A percentile compares a stretch with the other conserved stretches of the same genome.
These are phyloP conservation scores for Diplocarpon rosae DNA, from an alignment of 2,329 filamentous ascomycete genomes.

Conservation along the genomic window DNA sequence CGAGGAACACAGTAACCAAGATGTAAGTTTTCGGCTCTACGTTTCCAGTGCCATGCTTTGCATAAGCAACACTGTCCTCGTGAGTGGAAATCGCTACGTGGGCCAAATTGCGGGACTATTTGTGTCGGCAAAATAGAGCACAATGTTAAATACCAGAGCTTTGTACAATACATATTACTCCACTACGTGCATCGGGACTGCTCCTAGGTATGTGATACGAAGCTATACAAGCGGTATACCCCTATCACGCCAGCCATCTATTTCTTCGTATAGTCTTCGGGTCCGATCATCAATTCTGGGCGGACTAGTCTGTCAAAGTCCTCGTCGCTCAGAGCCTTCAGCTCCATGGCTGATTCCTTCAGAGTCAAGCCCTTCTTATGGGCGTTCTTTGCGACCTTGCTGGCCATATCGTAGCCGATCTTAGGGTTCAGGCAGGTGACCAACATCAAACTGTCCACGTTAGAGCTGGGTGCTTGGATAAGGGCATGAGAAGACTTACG, in stretches of 20 bases:
- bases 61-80: too few relatives aligned
- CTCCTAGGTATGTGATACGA: too few relatives aligned
- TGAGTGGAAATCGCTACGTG: too few relatives aligned
- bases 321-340: constrained; percentile 75
- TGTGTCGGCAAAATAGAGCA: too few relatives aligned
- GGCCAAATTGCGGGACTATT: too few relatives aligned
- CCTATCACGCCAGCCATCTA: constrained; percentile 1
- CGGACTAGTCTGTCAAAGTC: constrained; percentile 86
- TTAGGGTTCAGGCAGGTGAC: constrained; percentile 96
- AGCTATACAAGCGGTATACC: too few relatives aligned
- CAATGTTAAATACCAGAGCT: too few relatives aligned
- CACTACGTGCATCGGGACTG: too few relatives aligned
- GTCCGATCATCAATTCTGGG: constrained; percentile 91
- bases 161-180: too few relatives aligned
- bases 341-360: constrained; percentile 87
- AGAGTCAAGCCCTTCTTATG: constrained; percentile 96
- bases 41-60: too few relatives aligned
- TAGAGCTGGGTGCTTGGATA: not conserved
- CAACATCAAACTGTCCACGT: constrained; percentile 68
- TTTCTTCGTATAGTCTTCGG: constrained; percentile 49
- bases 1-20: too few relatives aligned
- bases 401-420: constrained; percentile 95
- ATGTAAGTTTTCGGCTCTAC: too few relatives aligned
- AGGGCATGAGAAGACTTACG: constrained; percentile 42
- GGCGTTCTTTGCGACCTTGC: constrained; percentile 95